Conservation (phyloP, 176 grass and related monocot species). For the Tillandsia fasciculata region DNA sequence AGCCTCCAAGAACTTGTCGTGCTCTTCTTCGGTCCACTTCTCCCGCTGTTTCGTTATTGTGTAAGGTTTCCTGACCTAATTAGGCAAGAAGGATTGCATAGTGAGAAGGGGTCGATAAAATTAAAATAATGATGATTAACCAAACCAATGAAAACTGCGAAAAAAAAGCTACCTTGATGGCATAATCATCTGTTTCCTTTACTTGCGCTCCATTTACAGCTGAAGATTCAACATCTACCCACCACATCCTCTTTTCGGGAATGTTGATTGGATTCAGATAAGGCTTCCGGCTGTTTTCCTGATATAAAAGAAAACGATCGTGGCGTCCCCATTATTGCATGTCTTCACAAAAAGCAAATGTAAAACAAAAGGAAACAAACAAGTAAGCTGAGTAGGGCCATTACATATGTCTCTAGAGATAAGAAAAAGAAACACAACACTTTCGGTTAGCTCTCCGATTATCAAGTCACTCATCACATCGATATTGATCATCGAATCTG, state of each 20-base stretch:
- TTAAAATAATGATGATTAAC: not conserved
- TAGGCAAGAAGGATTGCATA: not conserved
- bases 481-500: not conserved
- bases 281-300: slow-evolving; percentile 22
- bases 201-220: slow-evolving; percentile 10
- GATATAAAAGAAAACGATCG: not conserved
- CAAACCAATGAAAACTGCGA: not conserved
- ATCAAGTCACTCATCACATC: not conserved
- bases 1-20: slow-evolving; percentile 76
- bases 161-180: slow-evolving; percentile 39
- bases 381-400: too few species aligned
- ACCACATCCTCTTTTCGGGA: not conserved
- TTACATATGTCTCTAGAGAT: too few species aligned
- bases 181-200: slow-evolving; percentile 33
- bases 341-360: too few species aligned
- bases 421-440: too few species aligned
- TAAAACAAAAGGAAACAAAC: too few species aligned
- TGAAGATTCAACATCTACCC: slow-evolving; percentile 2
- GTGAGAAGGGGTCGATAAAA: not conserved
- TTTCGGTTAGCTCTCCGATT: not conserved
- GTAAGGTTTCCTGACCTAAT: slow-evolving; percentile 78
- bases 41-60: slow-evolving; percentile 81
- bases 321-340: not conserved
- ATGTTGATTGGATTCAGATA: slow-evolving; percentile 10
- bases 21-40: slow-evolving; percentile 90